Conservation (phyloP, 768 basidiomycete species). For the Grammothele lineata region DNA sequence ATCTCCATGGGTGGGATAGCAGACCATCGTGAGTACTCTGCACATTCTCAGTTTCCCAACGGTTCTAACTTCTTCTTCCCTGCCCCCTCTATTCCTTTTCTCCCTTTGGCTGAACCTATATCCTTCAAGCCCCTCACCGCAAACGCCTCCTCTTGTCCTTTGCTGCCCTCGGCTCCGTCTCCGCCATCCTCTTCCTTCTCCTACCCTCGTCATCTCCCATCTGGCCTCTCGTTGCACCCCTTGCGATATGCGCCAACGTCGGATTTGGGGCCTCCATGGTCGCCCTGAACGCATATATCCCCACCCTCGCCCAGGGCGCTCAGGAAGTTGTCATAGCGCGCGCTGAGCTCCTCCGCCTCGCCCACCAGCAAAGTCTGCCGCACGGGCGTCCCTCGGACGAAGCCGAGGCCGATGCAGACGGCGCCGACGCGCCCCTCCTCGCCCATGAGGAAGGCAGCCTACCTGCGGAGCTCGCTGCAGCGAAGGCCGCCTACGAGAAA, state of each 20-base stretch:
- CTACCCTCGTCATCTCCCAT: conserved; percentile 66
- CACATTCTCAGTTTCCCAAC: no score
- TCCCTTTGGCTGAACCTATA: background rate
- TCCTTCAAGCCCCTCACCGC: conserved; percentile 53
- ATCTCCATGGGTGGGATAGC: conserved; percentile 93
- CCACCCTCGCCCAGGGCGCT: conserved; percentile 61
- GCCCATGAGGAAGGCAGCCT: background rate
- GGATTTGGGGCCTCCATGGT: conserved; percentile 85
- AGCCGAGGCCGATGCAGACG: conserved; percentile 3
- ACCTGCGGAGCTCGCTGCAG: conserved; percentile 16
- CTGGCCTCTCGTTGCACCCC: conserved; percentile 64
- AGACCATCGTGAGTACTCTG: conserved; percentile 79
- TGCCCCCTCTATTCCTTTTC: background rate
- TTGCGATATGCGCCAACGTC: conserved; percentile 78
- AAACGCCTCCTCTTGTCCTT: conserved; percentile 76
- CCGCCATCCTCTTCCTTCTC: conserved; percentile 67
- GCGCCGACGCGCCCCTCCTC: conserved; percentile 16
- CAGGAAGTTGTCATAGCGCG: conserved; percentile 49
- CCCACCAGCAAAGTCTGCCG: background rate
- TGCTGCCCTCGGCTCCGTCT: conserved; percentile 63
- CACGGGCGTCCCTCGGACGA: background rate
- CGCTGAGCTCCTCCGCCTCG: conserved; percentile 25
- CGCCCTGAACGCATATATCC: conserved; percentile 88
- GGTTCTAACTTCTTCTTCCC: no score
- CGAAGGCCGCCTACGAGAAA: conserved; percentile 40